A percentile compares a stretch with the other conserved stretches of the same genome.
These are phyloP conservation scores for Poa annua DNA, from an alignment of 176 grass and related monocot genomes.

Conservation along the genomic window DNA sequence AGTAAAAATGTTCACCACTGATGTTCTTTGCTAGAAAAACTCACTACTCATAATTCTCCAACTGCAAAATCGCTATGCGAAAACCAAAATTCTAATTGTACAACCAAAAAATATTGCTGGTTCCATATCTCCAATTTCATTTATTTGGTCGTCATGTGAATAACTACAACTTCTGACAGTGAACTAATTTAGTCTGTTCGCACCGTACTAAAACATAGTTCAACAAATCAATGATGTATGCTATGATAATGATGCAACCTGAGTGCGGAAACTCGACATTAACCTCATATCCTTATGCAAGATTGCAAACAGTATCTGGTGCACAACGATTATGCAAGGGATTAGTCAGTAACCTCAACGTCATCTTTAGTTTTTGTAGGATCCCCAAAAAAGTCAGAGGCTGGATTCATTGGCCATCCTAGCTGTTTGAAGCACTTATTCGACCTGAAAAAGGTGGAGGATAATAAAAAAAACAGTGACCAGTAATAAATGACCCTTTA, in stretches of 20 bases:
- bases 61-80: background rate
- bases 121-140: background rate
- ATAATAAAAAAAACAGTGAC: conserved; percentile 23
- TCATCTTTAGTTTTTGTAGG: conserved; percentile 31
- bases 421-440: conserved; percentile 81
- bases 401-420: conserved; percentile 55
- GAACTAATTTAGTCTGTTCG: background rate
- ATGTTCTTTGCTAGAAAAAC: background rate
- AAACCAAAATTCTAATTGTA: background rate
- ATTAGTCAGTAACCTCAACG: conserved; percentile 46
- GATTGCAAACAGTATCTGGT: conserved; percentile 1
- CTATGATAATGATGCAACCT: background rate
- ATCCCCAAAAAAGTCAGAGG: conserved; percentile 58
- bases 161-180: background rate
- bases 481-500: conserved; percentile 12
- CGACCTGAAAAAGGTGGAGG: conserved; percentile 64
- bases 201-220: background rate
- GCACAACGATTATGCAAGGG: conserved; percentile 4
- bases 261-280: conserved; percentile 2
- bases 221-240: background rate
- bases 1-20: no score
- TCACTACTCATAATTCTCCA: background rate
- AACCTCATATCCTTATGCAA: background rate
- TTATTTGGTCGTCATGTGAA: background rate
- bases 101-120: background rate